Conservation (phyloP, 768 basidiomycete genomes). For the Lactarius deliciosus region DNA sequence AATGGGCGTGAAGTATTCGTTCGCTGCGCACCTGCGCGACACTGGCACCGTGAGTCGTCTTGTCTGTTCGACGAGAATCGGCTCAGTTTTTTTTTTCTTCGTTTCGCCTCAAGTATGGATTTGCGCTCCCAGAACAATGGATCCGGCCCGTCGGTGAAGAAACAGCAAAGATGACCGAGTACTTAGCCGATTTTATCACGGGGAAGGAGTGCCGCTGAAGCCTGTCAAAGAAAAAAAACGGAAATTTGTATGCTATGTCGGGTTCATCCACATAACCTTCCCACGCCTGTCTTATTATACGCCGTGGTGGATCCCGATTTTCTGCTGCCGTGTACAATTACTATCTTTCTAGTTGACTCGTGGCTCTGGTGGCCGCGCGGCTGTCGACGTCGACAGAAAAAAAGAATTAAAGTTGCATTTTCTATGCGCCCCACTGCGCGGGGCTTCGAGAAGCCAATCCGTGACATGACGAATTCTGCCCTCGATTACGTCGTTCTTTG, state of each 20-base stretch:
- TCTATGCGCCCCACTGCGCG: background rate
- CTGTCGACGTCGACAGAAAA: background rate
- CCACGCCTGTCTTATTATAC: background rate
- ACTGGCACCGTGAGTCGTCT: conserved; percentile 58
- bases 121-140: conserved; percentile 66
- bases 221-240: background rate
- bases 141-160: conserved; percentile 83
- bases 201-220: conserved; percentile 35
- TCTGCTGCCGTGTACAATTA: background rate
- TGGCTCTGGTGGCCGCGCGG: background rate
- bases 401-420: background rate
- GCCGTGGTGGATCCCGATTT: background rate
- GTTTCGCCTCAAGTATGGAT: conserved; percentile 59
- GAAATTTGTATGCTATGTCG: background rate
- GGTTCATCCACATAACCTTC: background rate
- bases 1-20: conserved; percentile 59
- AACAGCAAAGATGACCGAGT: conserved; percentile 60
- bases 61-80: background rate
- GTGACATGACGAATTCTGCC: too few species aligned
- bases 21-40: conserved; percentile 64
- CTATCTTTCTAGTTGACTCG: background rate
- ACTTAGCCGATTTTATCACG: conserved; percentile 65
- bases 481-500: background rate
- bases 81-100: background rate
- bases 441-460: background rate